A percentile compares a stretch with the other conserved stretches of the same genome.
These are phyloP conservation scores for Trichoderma parareesei DNA, from an alignment of 495 filamentous ascomycete species.

Conservation along the genomic window DNA sequence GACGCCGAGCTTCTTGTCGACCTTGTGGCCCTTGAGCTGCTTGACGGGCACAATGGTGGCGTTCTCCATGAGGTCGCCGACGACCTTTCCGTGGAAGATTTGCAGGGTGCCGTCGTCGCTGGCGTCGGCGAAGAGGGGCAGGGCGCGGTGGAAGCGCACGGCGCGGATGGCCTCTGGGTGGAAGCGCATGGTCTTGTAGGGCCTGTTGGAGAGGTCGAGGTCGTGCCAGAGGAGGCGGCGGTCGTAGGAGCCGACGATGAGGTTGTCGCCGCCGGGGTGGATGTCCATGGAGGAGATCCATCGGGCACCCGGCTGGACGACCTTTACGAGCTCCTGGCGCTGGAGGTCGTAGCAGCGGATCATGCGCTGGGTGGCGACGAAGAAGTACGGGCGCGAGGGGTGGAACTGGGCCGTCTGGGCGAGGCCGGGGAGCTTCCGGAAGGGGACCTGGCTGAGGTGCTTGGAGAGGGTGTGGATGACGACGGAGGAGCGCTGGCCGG, in stretches of 20 bases:
- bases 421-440: constrained; percentile 77
- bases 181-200: constrained; percentile 93
- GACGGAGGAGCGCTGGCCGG: constrained; percentile 70
- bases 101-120: constrained; percentile 91
- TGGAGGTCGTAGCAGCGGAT: constrained; percentile 90
- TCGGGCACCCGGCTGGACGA: constrained; percentile 81
- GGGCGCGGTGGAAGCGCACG: constrained; percentile 75
- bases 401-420: constrained; percentile 91
- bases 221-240: constrained; percentile 94
- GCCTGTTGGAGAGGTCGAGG: constrained; percentile 78
- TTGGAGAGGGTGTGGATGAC: constrained; percentile 92
- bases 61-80: constrained; percentile 88
- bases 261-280: constrained; percentile 85
- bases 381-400: constrained; percentile 83
- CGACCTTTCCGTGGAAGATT: constrained; percentile 94
- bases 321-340: constrained; percentile 80
- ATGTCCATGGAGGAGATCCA: constrained; percentile 94
- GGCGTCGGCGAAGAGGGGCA: constrained; percentile 87
- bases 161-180: constrained; percentile 83
- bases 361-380: constrained; percentile 87
- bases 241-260: constrained; percentile 91
- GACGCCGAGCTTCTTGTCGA: constrained; percentile 73
- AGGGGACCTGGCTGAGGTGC: constrained; percentile 88
- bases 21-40: constrained; percentile 82
- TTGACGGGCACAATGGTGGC: constrained; percentile 93